Base-by-base conservation (phyloP, 306 rosid species). In the Nissolia schottii region DNA sequence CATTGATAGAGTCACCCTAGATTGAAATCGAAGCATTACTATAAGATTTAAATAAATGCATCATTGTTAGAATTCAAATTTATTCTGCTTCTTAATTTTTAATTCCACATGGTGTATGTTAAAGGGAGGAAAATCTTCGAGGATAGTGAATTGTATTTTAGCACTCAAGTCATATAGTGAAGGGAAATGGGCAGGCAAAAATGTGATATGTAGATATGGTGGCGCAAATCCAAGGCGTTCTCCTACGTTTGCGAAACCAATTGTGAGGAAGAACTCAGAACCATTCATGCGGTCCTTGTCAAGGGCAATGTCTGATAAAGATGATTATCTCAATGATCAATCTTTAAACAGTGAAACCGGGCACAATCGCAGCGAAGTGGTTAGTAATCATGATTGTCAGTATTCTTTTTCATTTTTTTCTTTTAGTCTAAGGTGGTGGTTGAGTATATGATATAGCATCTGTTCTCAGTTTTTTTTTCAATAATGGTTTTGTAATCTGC, bases 101-200 rank as follows among this genome's bases (percentile, higher is more conserved):
- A 48, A 19, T 70, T 55, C 23, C 28, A 24, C 32, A 40, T 14
- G 16, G 4, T 16, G 67, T 14, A 22, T 60, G 18, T 60, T 71
- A 16, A 81, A 92, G 98, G 99, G 96, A 85, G 99, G 99, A 22
- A 88, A 86, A 74, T 84, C 89, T 8, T 81, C 89, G 9, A 84
- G 95, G 89, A 41, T 94, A 68, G 99, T 91, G 67, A 84, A 85
- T 81, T 89, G 96, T 67, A 90, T 91, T 67, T 76, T 91, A 43
- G 96, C 96, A 67, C 88, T 94, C n/a, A 87, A 88, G 78, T 90
- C 93, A 0, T 94, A 86, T 27, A 76, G 77, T 62, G 87, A 88
- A 15, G 86, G 97, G 96, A 85, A 84, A 79, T 74, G 76, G 28
- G 86, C 81, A 51, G 97, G 99, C 6, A 84, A 85, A 65, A 78